These are phyloP conservation scores for Trichoderma endophyticum DNA, from an alignment of 2,329 filamentous ascomycete species.

Conservation along the genomic window DNA sequence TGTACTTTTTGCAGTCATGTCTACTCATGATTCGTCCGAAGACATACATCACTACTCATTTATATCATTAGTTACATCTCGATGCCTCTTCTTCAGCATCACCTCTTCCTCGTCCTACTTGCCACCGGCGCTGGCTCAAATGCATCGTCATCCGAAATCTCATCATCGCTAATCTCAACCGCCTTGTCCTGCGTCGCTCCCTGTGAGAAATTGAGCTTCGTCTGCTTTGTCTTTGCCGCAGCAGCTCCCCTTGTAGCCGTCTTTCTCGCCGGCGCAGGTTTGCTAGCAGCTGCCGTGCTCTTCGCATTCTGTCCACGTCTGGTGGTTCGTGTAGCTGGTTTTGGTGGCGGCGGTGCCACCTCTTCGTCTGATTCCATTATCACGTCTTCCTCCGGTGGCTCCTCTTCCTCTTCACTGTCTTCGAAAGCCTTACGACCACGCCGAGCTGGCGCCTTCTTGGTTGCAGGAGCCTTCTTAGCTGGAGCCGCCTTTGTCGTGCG, in stretches of 20 bases:
- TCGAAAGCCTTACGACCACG: conserved; percentile 38
- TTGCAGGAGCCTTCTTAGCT: conserved; percentile 25
- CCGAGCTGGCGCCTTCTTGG: conserved; percentile 44
- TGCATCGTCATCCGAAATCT: conserved; percentile 59
- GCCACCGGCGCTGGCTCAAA: conserved; percentile 55
- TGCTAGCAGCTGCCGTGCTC: conserved; percentile 22
- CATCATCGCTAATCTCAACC: conserved; percentile 63
- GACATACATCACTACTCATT: neutral
- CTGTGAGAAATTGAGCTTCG: conserved; percentile 37
- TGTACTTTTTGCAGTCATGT: neutral
- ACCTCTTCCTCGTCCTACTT: conserved; percentile 33
- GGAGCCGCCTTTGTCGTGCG: conserved; percentile 29
- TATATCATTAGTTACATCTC: conserved; percentile 30
- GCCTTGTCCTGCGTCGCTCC: conserved; percentile 44
- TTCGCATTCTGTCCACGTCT: conserved; percentile 23
- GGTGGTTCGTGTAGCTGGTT: conserved; percentile 35
- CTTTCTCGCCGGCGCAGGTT: conserved; percentile 23
- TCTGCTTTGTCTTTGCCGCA: conserved; percentile 29
- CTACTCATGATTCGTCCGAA: neutral
- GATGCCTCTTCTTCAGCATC: neutral
- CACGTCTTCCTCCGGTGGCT: conserved; percentile 47
- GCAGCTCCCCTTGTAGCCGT: conserved; percentile 22
- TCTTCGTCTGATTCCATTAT: conserved; percentile 54
- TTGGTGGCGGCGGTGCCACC: conserved; percentile 35
- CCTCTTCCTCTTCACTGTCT: conserved; percentile 45